Percentiles rank a stretch among this genome's conserved stretches.
phyloP scores from a whole-genome alignment of 805 yeast genomes.

The Pichia scutulata region DNA sequence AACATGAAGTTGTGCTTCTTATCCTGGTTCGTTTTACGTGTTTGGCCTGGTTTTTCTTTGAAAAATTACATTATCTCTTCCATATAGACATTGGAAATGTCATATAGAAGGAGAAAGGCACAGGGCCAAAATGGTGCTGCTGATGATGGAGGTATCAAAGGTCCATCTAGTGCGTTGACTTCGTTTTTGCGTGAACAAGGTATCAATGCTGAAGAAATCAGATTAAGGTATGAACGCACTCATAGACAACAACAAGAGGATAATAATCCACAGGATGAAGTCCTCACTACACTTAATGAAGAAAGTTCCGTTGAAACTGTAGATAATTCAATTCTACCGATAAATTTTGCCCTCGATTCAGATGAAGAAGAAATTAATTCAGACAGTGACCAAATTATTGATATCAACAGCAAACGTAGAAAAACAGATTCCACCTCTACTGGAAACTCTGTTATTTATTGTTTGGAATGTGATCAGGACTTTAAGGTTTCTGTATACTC shows the following conservation, averaged over 20 bases:
- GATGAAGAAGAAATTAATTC: conserved; percentile 12
- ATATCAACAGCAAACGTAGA: conserved; percentile 15
- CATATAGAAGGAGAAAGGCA: conserved; percentile 19
- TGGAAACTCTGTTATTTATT: conserved; percentile 29
- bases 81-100: conserved; percentile 11
- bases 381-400: conserved; percentile 12
- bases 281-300: conserved; percentile 8
- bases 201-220: conserved; percentile 72
- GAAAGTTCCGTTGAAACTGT: conserved; percentile 13
- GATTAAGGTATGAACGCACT: conserved; percentile 33
- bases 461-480: conserved; percentile 53
- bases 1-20: neutral
- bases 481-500: conserved; percentile 66
- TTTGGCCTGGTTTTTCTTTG: neutral
- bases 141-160: conserved; percentile 26
- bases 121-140: neutral
- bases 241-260: conserved; percentile 26
- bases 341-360: conserved; percentile 9
- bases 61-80: too few species aligned
- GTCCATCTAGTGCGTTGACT: conserved; percentile 84
- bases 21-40: neutral
- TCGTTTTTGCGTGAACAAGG: conserved; percentile 86
- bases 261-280: conserved; percentile 21
- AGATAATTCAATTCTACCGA: conserved; percentile 13
- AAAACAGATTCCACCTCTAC: conserved; percentile 10